phyloP scores from a whole-genome alignment of 2,329 filamentous ascomycete species.

The Colletotrichum theobromicola region DNA sequence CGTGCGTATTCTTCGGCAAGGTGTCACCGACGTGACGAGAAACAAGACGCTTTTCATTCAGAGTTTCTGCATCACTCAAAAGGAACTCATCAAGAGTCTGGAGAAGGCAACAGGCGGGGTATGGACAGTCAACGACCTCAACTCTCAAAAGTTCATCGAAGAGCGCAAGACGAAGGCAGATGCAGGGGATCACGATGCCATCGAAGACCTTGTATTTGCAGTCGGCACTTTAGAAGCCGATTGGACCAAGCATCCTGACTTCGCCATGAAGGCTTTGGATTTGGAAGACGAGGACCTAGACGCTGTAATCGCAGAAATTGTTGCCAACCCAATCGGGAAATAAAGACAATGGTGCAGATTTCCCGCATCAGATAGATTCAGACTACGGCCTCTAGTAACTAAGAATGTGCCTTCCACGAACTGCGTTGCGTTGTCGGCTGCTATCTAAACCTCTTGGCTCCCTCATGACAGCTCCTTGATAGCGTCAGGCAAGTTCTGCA shows the following conservation, averaged over 20 bases:
- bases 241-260: conserved; percentile 49
- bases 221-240: conserved; percentile 52
- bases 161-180: conserved; percentile 42
- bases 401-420: not conserved
- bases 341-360: not conserved
- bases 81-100: conserved; percentile 36
- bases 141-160: conserved; percentile 45
- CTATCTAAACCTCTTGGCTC: not conserved
- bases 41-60: conserved; percentile 43
- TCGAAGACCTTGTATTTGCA: conserved; percentile 56
- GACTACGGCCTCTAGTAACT: not conserved
- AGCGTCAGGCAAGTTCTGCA: conserved; percentile 18
- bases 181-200: conserved; percentile 38
- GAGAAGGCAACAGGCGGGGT: conserved; percentile 34
- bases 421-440: not conserved
- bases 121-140: conserved; percentile 35
- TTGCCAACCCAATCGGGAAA: conserved; percentile 24
- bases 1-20: conserved; percentile 32
- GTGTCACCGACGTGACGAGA: conserved; percentile 29
- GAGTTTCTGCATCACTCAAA: conserved; percentile 44
- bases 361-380: not conserved
- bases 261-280: conserved; percentile 52
- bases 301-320: conserved; percentile 39
- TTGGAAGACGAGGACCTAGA: conserved; percentile 53
- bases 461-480: conserved; percentile 2